These are phyloP conservation scores for Cystobasidium sp. DNA, from an alignment of 1,284 basidiomycete genomes.

Conservation along the genomic window DNA sequence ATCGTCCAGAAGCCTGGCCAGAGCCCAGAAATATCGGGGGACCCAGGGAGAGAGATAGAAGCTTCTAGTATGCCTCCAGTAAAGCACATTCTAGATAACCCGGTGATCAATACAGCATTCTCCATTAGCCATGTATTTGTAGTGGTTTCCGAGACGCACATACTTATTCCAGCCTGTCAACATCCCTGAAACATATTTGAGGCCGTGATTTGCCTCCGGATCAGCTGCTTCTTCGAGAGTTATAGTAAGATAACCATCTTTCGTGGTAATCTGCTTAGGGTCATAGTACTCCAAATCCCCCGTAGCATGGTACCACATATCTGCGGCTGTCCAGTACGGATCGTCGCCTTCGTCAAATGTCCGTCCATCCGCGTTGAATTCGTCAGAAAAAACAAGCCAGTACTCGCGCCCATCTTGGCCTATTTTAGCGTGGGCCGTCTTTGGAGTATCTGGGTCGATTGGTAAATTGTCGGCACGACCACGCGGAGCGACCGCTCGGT, in stretches of 20 bases:
- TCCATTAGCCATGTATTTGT: not conserved
- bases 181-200: conserved; percentile 8
- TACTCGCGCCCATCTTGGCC: conserved; percentile 52
- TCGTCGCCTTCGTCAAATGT: conserved; percentile 71
- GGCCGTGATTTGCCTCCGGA: conserved; percentile 24
- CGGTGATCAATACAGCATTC: too few species aligned
- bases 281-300: conserved; percentile 65
- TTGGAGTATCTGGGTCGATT: conserved; percentile 58
- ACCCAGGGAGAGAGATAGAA: conserved; percentile 75
- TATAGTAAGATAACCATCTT: conserved; percentile 28
- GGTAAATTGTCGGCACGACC: conserved; percentile 37
- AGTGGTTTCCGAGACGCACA: not conserved
- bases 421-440: conserved; percentile 42
- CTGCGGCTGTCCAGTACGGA: conserved; percentile 54
- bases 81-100: conserved; percentile 54
- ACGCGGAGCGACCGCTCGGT: not conserved
- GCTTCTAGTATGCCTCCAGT: conserved; percentile 75
- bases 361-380: conserved; percentile 79
- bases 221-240: conserved; percentile 14
- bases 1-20: conserved; percentile 73
- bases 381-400: conserved; percentile 76
- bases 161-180: conserved; percentile 19
- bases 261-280: conserved; percentile 7
- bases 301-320: conserved; percentile 22
- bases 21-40: conserved; percentile 60